Evolutionary conservation across 495 filamentous ascomycete species (phyloP), one percentile per base, ranked within the genome.

Genomic region (Parachaetomium inaequale): DNA sequence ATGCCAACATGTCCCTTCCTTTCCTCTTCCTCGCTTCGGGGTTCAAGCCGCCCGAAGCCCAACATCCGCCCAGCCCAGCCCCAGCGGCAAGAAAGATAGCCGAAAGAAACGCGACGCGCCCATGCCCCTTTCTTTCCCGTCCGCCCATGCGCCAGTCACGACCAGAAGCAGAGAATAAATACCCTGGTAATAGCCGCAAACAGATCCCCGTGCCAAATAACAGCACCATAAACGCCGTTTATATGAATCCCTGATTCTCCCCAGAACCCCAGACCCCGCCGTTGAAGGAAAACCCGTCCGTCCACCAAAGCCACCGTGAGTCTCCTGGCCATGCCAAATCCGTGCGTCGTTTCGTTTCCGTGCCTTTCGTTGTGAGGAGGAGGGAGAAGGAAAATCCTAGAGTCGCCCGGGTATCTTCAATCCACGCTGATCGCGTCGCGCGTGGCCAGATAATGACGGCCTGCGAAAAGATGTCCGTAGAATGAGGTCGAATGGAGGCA

Each of bases 191-290:
- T 8, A 4, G 26, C 50, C 49, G 28, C n/a, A 59, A 21, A 42
- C 17, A 42, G 4, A 14, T 1, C 52, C 25, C 54, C 17, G 40
- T 31, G 38, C 38, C 28, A 36, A n/a, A 46, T 4, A 47, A n/a
- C 25, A 34, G 51, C 47, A n/a, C 58, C 38, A 17, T 31, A 32
- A 53, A 61, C 58, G 36, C 58, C 58, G 34, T 46, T 11, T 63
- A 63, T 64, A 60, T 64, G 56, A 64, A 47, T 15, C 42, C 43
- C 31, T 29, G 23, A 17, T 43, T 54, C 34, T 43, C 29, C 28
- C 38, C 56, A 29, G 26, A 2, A 21, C 14, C 57, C 32, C 43
- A 11, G 5, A 40, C 15, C 46, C 21, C 14, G 14, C 6, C 23
- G 36, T 45, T 51, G 21, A 28, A 59, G 42, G 34, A 43, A 56